Evolutionary conservation across 2,329 filamentous ascomycete species (phyloP), one percentile per base, ranked within the genome.

Genomic region (Colletotrichum sp.): DNA sequence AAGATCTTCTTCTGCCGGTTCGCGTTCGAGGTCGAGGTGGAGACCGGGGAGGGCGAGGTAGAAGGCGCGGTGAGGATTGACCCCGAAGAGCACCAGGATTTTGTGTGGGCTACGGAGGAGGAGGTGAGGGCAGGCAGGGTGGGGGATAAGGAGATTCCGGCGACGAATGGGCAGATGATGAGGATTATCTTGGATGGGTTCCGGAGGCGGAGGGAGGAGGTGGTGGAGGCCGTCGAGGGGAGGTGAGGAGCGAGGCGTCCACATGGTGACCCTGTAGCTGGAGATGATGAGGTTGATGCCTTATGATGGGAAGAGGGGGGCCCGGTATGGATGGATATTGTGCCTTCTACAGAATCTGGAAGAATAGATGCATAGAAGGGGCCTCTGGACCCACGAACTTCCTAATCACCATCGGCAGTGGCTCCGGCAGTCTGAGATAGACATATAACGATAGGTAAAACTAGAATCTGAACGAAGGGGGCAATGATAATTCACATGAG

Each of bases 71-170:
- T 87, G 28, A 80, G 72, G 76, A 78, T 86, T 52, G 85, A 88
- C 72, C 83, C 85, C 4, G 81, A 84, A n/a, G 86, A 87, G 81
- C 86, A 87, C 76, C 82, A 84, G 80, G 82, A 81, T 24, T 87
- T 77, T 70, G 78, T 83, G 13, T 87, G 86, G 86, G 86, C 83
- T 12, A 81, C 81, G 1, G 84, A 86, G 80, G 83, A 83, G 18
- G 85, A 87, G 78, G 81, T 84, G 8, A 73, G 66, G 75, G 76
- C n/a, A 8, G 79, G 82, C 75, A 80, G 52, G 70, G 74, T 79
- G 10, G 81, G 76, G n/a, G 81, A 81, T 21, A 80, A 77, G 67
- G 72, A 79, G 72, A 81, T 86, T 49, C 80, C 81, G 4, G 28
- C 73, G 3, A 84, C 84, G 39, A 81, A 79, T 66, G n/a, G 55